A percentile compares a stretch with the other conserved stretches of the same genome.
These are phyloP conservation scores for Suillus plorans DNA, from an alignment of 768 basidiomycete species.

Conservation along the genomic window DNA sequence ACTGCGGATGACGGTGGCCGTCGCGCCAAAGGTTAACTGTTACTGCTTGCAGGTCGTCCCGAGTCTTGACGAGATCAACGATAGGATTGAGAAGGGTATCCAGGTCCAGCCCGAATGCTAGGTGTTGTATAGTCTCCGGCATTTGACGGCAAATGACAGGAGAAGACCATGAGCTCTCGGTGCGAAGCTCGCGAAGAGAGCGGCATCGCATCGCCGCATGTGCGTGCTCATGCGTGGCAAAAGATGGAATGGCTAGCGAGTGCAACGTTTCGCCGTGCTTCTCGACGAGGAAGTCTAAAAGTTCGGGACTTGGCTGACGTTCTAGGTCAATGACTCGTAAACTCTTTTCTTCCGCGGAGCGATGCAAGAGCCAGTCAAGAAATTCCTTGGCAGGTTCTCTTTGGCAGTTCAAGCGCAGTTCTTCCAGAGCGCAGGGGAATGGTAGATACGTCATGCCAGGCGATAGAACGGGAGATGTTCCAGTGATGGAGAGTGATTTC, in stretches of 20 bases:
- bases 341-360: conserved; percentile 43
- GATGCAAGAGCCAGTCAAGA: conserved; percentile 67
- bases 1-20: conserved; percentile 48
- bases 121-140: conserved; percentile 48
- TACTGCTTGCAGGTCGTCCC: conserved; percentile 44
- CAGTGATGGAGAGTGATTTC: conserved; percentile 54
- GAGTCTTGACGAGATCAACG: conserved; percentile 51
- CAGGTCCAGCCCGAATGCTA: conserved; percentile 61
- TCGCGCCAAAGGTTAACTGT: conserved; percentile 56
- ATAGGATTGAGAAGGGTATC: conserved; percentile 55
- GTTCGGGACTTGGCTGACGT: conserved; percentile 53
- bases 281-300: conserved; percentile 55
- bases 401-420: conserved; percentile 67
- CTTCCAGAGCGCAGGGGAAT: conserved; percentile 46
- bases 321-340: conserved; percentile 57
- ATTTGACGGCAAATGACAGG: conserved; percentile 47
- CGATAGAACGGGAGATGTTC: conserved; percentile 52
- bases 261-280: conserved; percentile 49
- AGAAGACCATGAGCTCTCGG: conserved; percentile 53
- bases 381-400: conserved; percentile 60
- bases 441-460: conserved; percentile 39
- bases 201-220: conserved; percentile 46
- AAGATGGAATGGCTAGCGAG: conserved; percentile 59
- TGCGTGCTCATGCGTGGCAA: conserved; percentile 46
- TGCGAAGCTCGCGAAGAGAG: conserved; percentile 51